Conservation (phyloP, 495 filamentous ascomycete species). For the Choiromyces venosus region DNA sequence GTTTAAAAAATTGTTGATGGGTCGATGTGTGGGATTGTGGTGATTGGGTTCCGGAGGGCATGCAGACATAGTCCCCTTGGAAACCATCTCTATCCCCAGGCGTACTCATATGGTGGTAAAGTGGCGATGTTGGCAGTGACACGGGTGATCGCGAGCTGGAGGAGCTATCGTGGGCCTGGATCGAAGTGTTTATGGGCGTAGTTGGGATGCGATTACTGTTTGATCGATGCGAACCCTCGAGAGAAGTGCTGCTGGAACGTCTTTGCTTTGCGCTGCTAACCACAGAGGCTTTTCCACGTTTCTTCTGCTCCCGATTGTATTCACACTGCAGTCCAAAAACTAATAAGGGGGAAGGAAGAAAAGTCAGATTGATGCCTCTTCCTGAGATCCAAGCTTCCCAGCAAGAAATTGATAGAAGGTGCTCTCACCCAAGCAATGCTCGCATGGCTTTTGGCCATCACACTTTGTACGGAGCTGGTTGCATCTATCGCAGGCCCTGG, state of each 20-base stretch:
- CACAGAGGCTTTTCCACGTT: conserved; percentile 79
- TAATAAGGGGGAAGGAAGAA: conserved; percentile 45
- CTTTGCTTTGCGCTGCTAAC: conserved; percentile 32
- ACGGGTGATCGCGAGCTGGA: conserved; percentile 31
- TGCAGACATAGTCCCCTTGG: conserved; percentile 9
- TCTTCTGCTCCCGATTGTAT: conserved; percentile 85
- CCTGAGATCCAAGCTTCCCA: not conserved
- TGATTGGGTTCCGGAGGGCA: conserved; percentile 17
- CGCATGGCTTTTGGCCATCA: conserved; percentile 83
- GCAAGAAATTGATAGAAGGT: not conserved
- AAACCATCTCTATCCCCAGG: not conserved
- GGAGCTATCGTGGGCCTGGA: conserved; percentile 10
- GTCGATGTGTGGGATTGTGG: conserved; percentile 3
- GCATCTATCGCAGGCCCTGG: conserved; percentile 66
- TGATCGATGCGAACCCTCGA: conserved; percentile 26
- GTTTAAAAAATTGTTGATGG: conserved; percentile 20
- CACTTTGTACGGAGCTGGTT: conserved; percentile 92
- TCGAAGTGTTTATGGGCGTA: conserved; percentile 32
- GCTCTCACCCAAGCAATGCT: conserved; percentile 77
- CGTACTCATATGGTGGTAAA: conserved; percentile 5
- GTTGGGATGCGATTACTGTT: not conserved
- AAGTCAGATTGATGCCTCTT: conserved; percentile 1
- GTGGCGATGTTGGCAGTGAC: conserved; percentile 29
- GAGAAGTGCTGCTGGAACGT: conserved; percentile 20
- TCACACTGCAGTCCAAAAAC: conserved; percentile 85